Conservation (phyloP, 768 basidiomycete species). For the Roridomyces roridus region DNA sequence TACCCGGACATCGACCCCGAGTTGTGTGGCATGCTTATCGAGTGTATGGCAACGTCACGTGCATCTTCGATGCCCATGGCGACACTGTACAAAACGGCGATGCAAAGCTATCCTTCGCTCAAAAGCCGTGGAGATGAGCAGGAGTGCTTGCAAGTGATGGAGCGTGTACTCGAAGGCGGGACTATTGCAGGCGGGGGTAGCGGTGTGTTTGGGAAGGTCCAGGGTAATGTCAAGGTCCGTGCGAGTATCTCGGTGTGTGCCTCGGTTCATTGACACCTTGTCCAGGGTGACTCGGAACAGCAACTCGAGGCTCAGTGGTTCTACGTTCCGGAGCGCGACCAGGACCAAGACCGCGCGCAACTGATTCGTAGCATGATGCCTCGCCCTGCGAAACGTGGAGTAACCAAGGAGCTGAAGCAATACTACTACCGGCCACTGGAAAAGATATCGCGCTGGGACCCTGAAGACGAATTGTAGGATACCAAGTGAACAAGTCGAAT, state of each 20-base stretch:
- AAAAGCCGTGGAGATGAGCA: slow-evolving; percentile 43
- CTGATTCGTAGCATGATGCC: slow-evolving; percentile 78
- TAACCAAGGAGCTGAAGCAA: slow-evolving; percentile 85
- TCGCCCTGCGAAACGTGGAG: slow-evolving; percentile 71
- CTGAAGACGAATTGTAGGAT: slow-evolving; percentile 63
- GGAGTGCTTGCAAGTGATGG: slow-evolving; percentile 59
- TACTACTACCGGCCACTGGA: slow-evolving; percentile 82
- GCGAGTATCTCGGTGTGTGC: not conserved
- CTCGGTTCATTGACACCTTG: slow-evolving; percentile 5
- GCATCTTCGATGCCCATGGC: slow-evolving; percentile 68
- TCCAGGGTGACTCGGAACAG: slow-evolving; percentile 54
- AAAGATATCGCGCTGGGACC: slow-evolving; percentile 77
- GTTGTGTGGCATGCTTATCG: slow-evolving; percentile 71
- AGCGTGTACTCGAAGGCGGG: slow-evolving; percentile 52
- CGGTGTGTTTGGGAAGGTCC: slow-evolving; percentile 77
- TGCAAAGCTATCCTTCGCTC: slow-evolving; percentile 60
- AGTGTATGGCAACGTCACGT: slow-evolving; percentile 73
- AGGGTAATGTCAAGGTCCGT: slow-evolving; percentile 64
- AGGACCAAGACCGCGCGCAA: slow-evolving; percentile 72
- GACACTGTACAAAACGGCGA: slow-evolving; percentile 56
- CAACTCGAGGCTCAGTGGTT: slow-evolving; percentile 74
- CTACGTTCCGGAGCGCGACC: slow-evolving; percentile 75
- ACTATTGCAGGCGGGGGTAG: slow-evolving; percentile 47
- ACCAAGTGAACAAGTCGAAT: slow-evolving; percentile 6
- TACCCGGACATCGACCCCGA: slow-evolving; percentile 43